Evolutionary conservation across 768 basidiomycete genomes (phyloP).

Genomic region (Phlebiopsis gigantea): DNA sequence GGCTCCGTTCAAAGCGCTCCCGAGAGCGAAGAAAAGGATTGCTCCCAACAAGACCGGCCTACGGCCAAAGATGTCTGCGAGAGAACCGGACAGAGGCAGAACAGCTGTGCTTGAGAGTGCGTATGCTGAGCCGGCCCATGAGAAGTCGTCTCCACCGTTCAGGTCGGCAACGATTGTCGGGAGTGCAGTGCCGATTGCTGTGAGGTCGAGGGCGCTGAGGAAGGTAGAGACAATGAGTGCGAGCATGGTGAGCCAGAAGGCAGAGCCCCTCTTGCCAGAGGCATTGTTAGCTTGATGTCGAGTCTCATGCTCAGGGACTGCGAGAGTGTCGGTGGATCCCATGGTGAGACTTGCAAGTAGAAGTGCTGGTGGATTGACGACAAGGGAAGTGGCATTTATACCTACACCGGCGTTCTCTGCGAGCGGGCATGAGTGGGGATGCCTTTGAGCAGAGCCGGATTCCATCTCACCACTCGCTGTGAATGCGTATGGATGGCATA

Average conservation of each 20-base stretch:
- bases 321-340: no score
- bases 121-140: constrained; percentile 28
- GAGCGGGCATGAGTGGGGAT: no score
- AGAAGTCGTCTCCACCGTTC: constrained; percentile 18
- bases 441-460: no score
- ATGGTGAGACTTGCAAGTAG: no score
- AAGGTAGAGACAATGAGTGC: constrained; percentile 17
- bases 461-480: no score
- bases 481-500: no score
- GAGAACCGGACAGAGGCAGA: constrained; percentile 28
- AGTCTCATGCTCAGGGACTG: no score
- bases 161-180: constrained; percentile 15
- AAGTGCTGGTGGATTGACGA: no score
- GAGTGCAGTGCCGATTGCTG: constrained; percentile 19
- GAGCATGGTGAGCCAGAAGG: constrained; percentile 21
- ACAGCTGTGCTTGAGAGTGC: constrained; percentile 31
- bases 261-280: no score
- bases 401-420: no score
- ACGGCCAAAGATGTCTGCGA: constrained; percentile 31
- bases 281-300: no score
- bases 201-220: constrained; percentile 21
- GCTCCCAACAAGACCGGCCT: constrained; percentile 27
- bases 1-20: constrained; percentile 33
- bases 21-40: constrained; percentile 30
- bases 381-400: no score